These are phyloP conservation scores for Aspergillus flavus DNA, from an alignment of 2,329 filamentous ascomycete genomes.

Conservation along the genomic window DNA sequence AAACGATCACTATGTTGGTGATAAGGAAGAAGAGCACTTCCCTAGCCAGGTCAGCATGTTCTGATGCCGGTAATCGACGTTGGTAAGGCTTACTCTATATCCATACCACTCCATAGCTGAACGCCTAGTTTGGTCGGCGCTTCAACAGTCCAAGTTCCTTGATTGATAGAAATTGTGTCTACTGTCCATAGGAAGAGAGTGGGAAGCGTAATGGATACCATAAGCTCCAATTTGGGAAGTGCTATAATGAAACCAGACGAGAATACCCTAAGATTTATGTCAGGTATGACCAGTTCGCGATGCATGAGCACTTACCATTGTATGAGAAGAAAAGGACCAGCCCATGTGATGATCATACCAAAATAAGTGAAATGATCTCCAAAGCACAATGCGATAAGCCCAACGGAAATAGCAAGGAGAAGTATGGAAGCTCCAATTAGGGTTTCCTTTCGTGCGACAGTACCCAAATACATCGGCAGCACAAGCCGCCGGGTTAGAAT, in stretches of 20 bases:
- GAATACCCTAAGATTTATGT: neutral
- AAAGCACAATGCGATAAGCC: constrained; percentile 49
- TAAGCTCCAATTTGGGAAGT: constrained; percentile 60
- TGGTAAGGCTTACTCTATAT: constrained; percentile 58
- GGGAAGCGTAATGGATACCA: constrained; percentile 63
- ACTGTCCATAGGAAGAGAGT: constrained; percentile 73
- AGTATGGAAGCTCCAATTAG: constrained; percentile 3
- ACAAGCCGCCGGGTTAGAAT: constrained; percentile 66
- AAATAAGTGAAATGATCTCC: constrained; percentile 61
- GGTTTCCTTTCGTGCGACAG: constrained; percentile 29
- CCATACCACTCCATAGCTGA: constrained; percentile 60
- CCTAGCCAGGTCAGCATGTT: constrained; percentile 21
- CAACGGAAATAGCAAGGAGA: neutral
- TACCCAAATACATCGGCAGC: constrained; percentile 56
- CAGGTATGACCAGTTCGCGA: constrained; percentile 56
- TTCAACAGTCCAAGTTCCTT: constrained; percentile 73
- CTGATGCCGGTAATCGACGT: neutral
- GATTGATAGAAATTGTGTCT: constrained; percentile 66
- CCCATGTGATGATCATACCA: constrained; percentile 71
- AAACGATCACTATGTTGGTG: constrained; percentile 70
- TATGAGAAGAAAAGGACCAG: constrained; percentile 65
- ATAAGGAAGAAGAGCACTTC: constrained; percentile 74
- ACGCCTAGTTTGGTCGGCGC: constrained; percentile 67
- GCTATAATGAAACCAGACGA: constrained; percentile 55
- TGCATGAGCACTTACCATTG: constrained; percentile 58